Base-by-base conservation (phyloP, 1,284 basidiomycete genomes). In the Schizophyllum commune region DNA sequence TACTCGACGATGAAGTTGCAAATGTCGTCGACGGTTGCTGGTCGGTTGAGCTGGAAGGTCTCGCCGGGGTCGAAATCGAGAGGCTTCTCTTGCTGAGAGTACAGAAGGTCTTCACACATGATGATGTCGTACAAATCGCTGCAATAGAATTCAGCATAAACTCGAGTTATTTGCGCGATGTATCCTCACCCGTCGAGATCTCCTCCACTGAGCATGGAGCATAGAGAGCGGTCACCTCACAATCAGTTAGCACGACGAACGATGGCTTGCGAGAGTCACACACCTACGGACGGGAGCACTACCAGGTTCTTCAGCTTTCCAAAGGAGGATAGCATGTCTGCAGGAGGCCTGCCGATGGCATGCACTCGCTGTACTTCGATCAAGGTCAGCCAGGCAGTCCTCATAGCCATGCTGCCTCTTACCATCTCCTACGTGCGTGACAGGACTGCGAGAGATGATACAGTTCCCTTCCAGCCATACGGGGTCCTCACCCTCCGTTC, bases 1-100 rank as follows among this genome's bases (percentile, higher is more conserved):
- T 91, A 94, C 66, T 93, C 85, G 20, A 94, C 83, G 32, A 94
- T 79, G 69, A 94, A 94, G 64, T 92, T 80, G 64, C 86, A 88
- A 1, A 94, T 85, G 65, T 94, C 91, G 1, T 87, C 79, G 5
- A 92, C 82, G 0, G 80, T 85, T 63, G 85, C 84, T 1, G 83
- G 76, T 22, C 81, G 76, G 3, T 80, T 78, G 1, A 90, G 73
- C 5, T 73, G 74, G 19, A 78, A 72, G 33, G 77, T 72, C 0
- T 65, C 63, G 2, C 71, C 74, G 7, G 78, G 59, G 1, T 73
- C 66, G 68, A 92, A 92, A 8, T 74, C 69, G 1, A 83, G 86
- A 11, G 91, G 78, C 0, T 75, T 68, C 11, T 77, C 73, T 51
- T 80, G 74, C 39, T 72, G 71, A 33, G 77, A 70, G 32, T 89